A percentile compares a stretch with the other conserved stretches of the same genome.
Evolutionary conservation across 129 eudicot genomes (phyloP).

Genomic region (Arctium lappa): DNA sequence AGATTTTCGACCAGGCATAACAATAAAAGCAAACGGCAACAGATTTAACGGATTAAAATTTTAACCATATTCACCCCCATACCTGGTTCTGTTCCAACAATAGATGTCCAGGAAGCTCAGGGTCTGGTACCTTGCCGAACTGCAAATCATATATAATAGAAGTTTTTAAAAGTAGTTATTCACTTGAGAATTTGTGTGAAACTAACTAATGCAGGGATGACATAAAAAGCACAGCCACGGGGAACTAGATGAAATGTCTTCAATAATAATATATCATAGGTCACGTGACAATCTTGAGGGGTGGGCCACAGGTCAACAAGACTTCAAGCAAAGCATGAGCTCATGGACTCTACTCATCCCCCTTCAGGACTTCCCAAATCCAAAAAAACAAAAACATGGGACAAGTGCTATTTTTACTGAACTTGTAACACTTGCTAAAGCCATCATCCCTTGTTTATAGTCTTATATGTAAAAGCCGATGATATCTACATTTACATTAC

Average conservation of each 20-base stretch:
- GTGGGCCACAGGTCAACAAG: too few relatives aligned
- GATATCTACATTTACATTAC: too few relatives aligned
- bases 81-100: constrained; percentile 96
- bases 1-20: neutral
- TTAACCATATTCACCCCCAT: neutral
- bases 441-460: too few relatives aligned
- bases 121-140: constrained; percentile 82
- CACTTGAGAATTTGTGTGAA: neutral
- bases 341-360: too few relatives aligned
- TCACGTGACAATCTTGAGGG: neutral
- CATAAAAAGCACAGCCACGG: neutral
- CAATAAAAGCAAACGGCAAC: neutral
- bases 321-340: too few relatives aligned
- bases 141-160: constrained; percentile 31
- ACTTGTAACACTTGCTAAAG: neutral
- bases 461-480: too few relatives aligned
- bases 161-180: neutral
- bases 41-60: neutral
- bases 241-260: neutral
- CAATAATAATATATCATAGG: neutral
- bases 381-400: too few relatives aligned
- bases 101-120: constrained; percentile 89
- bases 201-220: neutral
- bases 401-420: too few relatives aligned
- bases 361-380: too few relatives aligned